Conservation (phyloP, 2,329 filamentous ascomycete species). For the Pseudogymnoascus sp. region DNA sequence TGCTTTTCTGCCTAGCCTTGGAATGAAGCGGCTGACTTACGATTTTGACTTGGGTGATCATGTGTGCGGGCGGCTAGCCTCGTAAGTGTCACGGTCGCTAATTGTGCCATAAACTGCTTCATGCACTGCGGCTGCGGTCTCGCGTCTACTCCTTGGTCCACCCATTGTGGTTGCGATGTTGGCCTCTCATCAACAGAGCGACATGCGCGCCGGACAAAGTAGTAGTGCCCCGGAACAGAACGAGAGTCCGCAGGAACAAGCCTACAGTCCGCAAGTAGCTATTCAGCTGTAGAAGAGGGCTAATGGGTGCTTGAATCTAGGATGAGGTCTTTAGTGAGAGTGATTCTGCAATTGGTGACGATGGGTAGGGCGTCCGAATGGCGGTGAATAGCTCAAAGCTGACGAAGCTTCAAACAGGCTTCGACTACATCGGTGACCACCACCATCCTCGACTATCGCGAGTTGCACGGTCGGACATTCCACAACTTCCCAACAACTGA, state of each 20-base stretch:
- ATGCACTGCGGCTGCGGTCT: no score
- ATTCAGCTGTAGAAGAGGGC: not conserved
- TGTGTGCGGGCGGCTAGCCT: no score
- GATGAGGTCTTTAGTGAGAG: not conserved
- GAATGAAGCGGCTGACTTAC: no score
- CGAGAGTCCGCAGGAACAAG: not conserved
- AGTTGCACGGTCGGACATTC: slow-evolving; percentile 13
- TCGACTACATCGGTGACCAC: slow-evolving; percentile 4
- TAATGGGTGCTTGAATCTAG: not conserved
- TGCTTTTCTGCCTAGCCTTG: no score
- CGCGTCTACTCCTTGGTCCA: no score
- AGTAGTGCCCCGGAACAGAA: not conserved
- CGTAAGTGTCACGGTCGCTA: no score
- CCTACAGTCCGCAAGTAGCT: not conserved
- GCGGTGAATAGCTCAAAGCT: slow-evolving; percentile 1
- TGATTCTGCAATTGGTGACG: slow-evolving; percentile 11
- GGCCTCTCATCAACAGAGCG: not conserved
- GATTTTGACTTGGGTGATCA: no score
- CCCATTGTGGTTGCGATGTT: not conserved
- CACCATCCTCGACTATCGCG: slow-evolving; percentile 13
- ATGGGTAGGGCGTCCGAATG: not conserved
- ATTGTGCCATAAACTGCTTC: no score
- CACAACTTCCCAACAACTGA: slow-evolving; percentile 4
- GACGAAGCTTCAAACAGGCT: not conserved
- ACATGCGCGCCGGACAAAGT: not conserved